phyloP scores from a whole-genome alignment of 768 basidiomycete genomes.

The Kwoniella sp. region DNA sequence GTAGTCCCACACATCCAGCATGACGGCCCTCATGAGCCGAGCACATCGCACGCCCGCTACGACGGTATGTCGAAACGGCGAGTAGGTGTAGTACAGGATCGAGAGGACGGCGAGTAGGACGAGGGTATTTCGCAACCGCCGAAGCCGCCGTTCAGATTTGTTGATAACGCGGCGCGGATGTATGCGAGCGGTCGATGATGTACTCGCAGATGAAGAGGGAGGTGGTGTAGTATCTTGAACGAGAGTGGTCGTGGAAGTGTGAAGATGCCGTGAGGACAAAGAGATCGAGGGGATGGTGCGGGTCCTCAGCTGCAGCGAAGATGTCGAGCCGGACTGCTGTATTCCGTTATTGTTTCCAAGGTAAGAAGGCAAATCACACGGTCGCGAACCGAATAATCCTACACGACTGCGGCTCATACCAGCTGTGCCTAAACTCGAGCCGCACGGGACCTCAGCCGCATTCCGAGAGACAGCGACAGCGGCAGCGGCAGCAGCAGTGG shows the following conservation, averaged over 20 bases:
- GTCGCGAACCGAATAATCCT: no score
- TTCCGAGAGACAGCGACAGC: no score
- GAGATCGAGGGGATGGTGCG: no score
- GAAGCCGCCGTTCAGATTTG: constrained; percentile 7
- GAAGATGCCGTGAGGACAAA: constrained; percentile 1
- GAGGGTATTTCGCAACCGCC: constrained; percentile 36
- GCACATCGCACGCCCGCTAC: constrained; percentile 79
- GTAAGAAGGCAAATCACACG: no score
- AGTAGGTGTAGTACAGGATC: constrained; percentile 65
- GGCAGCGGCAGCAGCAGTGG: no score
- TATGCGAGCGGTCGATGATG: background rate
- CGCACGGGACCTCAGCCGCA: no score
- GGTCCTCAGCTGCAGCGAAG: no score
- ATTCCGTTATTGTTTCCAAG: no score
- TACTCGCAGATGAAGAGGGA: background rate
- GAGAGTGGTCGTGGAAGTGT: background rate
- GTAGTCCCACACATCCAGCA: constrained; percentile 49
- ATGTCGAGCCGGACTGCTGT: no score
- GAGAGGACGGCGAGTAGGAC: constrained; percentile 44
- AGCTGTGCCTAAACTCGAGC: no score
- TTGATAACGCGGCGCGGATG: background rate
- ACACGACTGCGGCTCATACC: no score
- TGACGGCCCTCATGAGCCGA: constrained; percentile 68
- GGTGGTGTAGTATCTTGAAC: constrained; percentile 6
- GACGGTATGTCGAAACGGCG: constrained; percentile 73